Conservation (phyloP, 805 yeast genomes). For the Saccharomycopsis babjevae region DNA sequence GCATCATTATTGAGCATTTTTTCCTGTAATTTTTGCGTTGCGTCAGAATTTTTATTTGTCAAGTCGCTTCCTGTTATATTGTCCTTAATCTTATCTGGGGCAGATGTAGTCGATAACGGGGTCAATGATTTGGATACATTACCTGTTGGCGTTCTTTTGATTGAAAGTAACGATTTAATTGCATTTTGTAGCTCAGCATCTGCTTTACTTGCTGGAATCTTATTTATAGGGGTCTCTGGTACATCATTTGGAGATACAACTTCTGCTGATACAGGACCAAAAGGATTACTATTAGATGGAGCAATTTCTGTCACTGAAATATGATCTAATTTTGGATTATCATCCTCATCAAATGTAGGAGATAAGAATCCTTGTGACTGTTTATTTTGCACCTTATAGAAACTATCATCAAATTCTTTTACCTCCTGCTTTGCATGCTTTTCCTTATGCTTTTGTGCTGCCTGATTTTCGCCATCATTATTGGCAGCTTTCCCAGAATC, state of each 20-base stretch:
- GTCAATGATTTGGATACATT: neutral
- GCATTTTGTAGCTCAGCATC: conserved; percentile 17
- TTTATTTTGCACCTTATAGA: neutral
- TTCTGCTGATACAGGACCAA: neutral
- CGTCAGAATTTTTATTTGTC: neutral
- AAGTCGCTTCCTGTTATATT: neutral
- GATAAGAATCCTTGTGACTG: neutral
- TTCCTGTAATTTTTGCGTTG: neutral
- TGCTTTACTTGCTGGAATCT: conserved; percentile 13
- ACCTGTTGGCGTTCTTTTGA: conserved; percentile 3
- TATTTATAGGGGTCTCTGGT: neutral
- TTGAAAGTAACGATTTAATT: conserved; percentile 13
- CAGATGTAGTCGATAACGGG: neutral
- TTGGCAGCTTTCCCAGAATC: neutral
- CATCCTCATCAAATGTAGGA: neutral
- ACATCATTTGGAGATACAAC: neutral
- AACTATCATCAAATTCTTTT: neutral
- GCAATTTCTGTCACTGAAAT: neutral
- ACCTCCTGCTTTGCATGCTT: neutral
- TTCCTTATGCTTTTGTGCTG: neutral
- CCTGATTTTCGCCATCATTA: neutral
- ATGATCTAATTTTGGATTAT: neutral
- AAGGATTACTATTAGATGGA: neutral
- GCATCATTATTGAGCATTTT: neutral
- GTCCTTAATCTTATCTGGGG: neutral